Evolutionary conservation across 2,329 filamentous ascomycete species (phyloP).

Genomic region (Aspergillus aculeatinus): DNA sequence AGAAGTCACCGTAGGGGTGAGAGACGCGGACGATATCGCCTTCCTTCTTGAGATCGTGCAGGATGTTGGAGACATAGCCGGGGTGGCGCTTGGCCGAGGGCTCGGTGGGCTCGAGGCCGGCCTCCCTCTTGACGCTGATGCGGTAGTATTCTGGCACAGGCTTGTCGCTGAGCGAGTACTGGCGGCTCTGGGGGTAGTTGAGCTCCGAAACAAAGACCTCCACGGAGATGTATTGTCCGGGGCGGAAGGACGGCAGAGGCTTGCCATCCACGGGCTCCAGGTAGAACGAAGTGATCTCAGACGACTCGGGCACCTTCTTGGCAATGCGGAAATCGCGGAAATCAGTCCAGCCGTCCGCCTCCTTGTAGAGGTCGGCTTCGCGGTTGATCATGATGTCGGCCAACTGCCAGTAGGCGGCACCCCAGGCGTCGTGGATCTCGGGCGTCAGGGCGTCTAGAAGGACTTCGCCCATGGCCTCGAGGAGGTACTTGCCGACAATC

Average conservation of each 20-base stretch:
- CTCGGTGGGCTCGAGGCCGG: slow-evolving; percentile 51
- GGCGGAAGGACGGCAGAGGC: slow-evolving; percentile 62
- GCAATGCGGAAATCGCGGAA: slow-evolving; percentile 68
- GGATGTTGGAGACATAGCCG: slow-evolving; percentile 67
- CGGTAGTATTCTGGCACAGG: slow-evolving; percentile 63
- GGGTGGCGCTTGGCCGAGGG: slow-evolving; percentile 52
- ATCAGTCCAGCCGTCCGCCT: slow-evolving; percentile 61
- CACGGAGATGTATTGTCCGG: slow-evolving; percentile 72
- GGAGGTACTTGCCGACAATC: slow-evolving; percentile 67
- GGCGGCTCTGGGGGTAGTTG: slow-evolving; percentile 64
- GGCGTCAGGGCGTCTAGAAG: slow-evolving; percentile 67
- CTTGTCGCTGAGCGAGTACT: slow-evolving; percentile 71
- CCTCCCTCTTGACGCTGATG: slow-evolving; percentile 69
- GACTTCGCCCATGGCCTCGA: slow-evolving; percentile 65
- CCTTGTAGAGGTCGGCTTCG: slow-evolving; percentile 63
- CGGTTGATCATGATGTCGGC: slow-evolving; percentile 69
- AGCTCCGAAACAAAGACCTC: slow-evolving; percentile 58
- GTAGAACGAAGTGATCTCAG: slow-evolving; percentile 70
- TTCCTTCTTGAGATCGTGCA: slow-evolving; percentile 61
- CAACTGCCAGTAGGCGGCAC: slow-evolving; percentile 69
- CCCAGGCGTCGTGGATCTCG: slow-evolving; percentile 67
- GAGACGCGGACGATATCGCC: slow-evolving; percentile 66
- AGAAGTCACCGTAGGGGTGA: slow-evolving; percentile 66
- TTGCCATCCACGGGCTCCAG: slow-evolving; percentile 62
- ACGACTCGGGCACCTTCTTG: slow-evolving; percentile 64